Percentiles rank a stretch among this genome's conserved stretches.
These are phyloP conservation scores for Rhizopus stolonifer DNA, from an alignment of 371 early-diverging fungal species.

Conservation along the genomic window DNA sequence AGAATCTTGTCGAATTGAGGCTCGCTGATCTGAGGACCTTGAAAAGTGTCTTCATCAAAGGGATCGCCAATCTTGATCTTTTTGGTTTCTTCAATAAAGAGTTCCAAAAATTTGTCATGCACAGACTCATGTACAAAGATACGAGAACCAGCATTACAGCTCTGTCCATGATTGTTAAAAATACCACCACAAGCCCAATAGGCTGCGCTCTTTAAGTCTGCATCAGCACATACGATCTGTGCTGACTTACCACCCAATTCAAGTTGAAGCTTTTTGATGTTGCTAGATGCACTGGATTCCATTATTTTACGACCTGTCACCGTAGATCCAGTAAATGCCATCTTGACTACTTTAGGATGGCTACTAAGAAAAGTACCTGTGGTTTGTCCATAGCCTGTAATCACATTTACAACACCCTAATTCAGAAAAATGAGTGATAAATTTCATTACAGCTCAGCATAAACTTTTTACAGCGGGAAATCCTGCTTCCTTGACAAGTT, in stretches of 20 bases:
- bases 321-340: conserved; percentile 69
- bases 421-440: background rate
- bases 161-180: conserved; percentile 84
- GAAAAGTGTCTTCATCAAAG: conserved; percentile 55
- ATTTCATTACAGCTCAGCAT: background rate
- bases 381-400: conserved; percentile 42
- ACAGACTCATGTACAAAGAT: conserved; percentile 79
- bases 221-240: conserved; percentile 82
- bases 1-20: conserved; percentile 75
- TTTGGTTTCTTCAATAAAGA: conserved; percentile 64
- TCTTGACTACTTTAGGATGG: conserved; percentile 51
- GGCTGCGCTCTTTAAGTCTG: conserved; percentile 78
- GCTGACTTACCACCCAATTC: conserved; percentile 94
- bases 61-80: conserved; percentile 61
- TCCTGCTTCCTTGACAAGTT: conserved; percentile 45
- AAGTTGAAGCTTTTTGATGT: conserved; percentile 75
- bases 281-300: conserved; percentile 56
- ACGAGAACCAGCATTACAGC: conserved; percentile 87
- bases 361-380: conserved; percentile 36
- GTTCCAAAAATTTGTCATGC: conserved; percentile 67
- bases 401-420: conserved; percentile 75
- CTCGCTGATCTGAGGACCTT: conserved; percentile 78
- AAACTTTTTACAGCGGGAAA: conserved; percentile 40
- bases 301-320: conserved; percentile 55
- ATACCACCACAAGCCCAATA: conserved; percentile 67